Conservation (phyloP, 176 grass and related monocot genomes). For the Alopecurus myosuroides region DNA sequence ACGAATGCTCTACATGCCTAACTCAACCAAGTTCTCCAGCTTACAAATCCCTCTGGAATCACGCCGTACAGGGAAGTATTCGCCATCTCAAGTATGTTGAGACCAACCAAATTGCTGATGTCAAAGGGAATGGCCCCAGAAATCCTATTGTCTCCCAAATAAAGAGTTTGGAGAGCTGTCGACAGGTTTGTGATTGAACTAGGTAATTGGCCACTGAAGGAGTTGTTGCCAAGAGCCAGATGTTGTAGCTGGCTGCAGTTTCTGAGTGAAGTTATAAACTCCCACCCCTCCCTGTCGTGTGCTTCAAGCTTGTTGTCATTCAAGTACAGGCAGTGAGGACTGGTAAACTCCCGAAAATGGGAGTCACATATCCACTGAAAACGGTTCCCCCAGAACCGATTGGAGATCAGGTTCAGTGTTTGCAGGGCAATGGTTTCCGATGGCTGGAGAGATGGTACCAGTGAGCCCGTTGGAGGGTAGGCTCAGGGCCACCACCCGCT, state of each 20-base stretch:
- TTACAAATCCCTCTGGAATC: conserved; percentile 4
- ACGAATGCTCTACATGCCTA: neutral
- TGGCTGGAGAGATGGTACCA: neutral
- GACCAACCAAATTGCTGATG: conserved; percentile 11
- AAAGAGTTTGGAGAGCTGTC: neutral
- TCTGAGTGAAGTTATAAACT: conserved; percentile 4
- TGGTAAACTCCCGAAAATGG: neutral
- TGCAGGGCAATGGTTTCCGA: conserved; percentile 12
- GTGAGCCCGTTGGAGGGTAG: neutral
- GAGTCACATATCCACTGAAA: conserved; percentile 16
- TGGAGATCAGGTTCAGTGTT: conserved; percentile 23
- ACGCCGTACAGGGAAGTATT: neutral
- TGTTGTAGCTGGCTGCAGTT: conserved; percentile 14
- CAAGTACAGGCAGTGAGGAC: neutral
- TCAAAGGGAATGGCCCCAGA: neutral
- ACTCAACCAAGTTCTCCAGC: neutral
- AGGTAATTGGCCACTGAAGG: neutral
- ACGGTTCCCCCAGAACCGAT: neutral
- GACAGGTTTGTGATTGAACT: neutral
- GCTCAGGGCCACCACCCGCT: conserved; percentile 11
- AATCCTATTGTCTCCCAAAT: neutral
- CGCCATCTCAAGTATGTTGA: neutral
- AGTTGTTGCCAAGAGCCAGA: neutral
- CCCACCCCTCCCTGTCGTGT: neutral
- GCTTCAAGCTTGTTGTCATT: neutral